phyloP scores from a whole-genome alignment of 352 stramenopile genomes.

The Pythium inflatum region DNA sequence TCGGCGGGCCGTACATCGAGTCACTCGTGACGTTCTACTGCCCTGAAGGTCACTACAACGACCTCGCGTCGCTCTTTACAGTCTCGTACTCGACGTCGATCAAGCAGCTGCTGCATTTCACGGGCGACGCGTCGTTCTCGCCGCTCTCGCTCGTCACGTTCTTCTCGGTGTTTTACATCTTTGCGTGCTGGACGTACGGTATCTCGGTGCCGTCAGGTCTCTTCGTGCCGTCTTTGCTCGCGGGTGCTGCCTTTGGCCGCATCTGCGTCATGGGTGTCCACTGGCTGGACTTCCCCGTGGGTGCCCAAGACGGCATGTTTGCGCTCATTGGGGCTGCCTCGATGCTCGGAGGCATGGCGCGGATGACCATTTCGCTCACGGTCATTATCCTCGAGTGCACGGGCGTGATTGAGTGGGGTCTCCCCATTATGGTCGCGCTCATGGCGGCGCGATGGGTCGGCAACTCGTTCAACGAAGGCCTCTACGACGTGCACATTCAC shows the following conservation, averaged over 20 bases:
- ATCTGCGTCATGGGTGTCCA: slow-evolving; percentile 75
- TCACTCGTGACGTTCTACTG: slow-evolving; percentile 95
- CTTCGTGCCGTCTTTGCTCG: slow-evolving; percentile 96
- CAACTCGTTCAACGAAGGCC: slow-evolving; percentile 98
- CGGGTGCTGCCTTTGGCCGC: slow-evolving; percentile 94
- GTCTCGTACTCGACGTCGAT: slow-evolving; percentile 94
- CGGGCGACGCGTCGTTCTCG: slow-evolving; percentile 89
- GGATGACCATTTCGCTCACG: slow-evolving; percentile 98
- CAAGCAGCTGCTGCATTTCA: slow-evolving; percentile 98
- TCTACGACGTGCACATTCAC: slow-evolving; percentile 99
- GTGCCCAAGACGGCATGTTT: slow-evolving; percentile 92
- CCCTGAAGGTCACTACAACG: slow-evolving; percentile 95
- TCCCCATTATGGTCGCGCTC: slow-evolving; percentile 98
- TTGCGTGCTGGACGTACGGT: slow-evolving; percentile 96
- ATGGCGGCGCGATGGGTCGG: slow-evolving; percentile 97
- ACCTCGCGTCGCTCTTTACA: slow-evolving; percentile 96
- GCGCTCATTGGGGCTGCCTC: slow-evolving; percentile 96
- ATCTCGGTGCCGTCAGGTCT: slow-evolving; percentile 96
- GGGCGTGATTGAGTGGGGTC: slow-evolving; percentile 97
- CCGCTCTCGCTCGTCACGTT: slow-evolving; percentile 95
- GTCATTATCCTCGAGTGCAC: slow-evolving; percentile 99
- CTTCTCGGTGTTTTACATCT: slow-evolving; percentile 94
- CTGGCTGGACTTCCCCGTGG: slow-evolving; percentile 63
- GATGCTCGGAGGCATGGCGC: slow-evolving; percentile 95
- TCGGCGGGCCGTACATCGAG: slow-evolving; percentile 64